A percentile compares a stretch with the other conserved stretches of the same genome.
These are phyloP conservation scores for Malania oleifera DNA, from an alignment of 164 flowering plant species.

Conservation along the genomic window DNA sequence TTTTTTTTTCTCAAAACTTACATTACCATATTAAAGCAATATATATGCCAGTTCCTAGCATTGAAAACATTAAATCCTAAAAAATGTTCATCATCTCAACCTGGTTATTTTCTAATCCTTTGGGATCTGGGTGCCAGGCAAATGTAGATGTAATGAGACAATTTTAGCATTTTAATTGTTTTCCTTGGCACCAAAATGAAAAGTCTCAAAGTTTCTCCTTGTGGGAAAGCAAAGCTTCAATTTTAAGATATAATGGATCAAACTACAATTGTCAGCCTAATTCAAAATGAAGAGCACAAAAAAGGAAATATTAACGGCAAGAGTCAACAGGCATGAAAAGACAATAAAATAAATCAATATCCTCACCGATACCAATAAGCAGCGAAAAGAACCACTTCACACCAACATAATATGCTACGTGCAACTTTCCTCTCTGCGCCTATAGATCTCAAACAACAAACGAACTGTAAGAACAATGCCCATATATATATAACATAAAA, in stretches of 20 bases:
- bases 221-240: background rate
- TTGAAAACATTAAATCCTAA: too few relatives aligned
- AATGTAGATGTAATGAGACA: too few relatives aligned
- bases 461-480: slow-evolving; percentile 1
- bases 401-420: slow-evolving; percentile 50
- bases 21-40: too few relatives aligned
- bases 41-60: too few relatives aligned
- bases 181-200: too few relatives aligned
- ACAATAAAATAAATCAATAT: background rate
- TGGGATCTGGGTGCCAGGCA: too few relatives aligned
- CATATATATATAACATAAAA: background rate
- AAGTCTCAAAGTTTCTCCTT: background rate
- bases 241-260: background rate
- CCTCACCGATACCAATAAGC: slow-evolving; percentile 85
- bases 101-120: too few relatives aligned
- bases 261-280: background rate
- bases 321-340: background rate
- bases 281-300: background rate
- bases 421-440: slow-evolving; percentile 76
- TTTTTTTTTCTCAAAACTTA: too few relatives aligned
- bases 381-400: slow-evolving; percentile 86
- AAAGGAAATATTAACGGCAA: background rate
- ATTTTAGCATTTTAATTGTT: too few relatives aligned
- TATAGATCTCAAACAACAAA: slow-evolving; percentile 21
- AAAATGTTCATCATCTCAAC: too few relatives aligned